These are phyloP conservation scores for Furculomyces boomerangus DNA, from an alignment of 371 early-diverging fungal species.

Conservation along the genomic window DNA sequence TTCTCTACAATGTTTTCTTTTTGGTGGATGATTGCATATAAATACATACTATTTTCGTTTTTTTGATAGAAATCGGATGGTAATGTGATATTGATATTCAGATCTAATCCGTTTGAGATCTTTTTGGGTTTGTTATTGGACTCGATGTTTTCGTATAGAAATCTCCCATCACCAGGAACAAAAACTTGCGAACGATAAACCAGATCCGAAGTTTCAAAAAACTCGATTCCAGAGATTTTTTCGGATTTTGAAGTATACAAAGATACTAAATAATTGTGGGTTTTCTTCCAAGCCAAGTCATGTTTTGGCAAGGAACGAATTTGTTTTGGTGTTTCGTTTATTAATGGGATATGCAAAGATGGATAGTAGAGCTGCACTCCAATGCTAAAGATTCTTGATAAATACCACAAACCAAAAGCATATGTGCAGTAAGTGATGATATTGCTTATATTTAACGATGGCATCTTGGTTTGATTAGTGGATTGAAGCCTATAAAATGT, in stretches of 20 bases:
- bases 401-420: constrained; percentile 11
- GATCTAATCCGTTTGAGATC: not conserved
- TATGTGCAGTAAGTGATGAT: too few relatives aligned
- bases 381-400: constrained; percentile 4
- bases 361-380: constrained; percentile 14
- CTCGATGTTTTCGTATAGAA: constrained; percentile 7
- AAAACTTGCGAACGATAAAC: constrained; percentile 8
- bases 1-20: not conserved
- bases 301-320: constrained; percentile 2
- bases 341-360: constrained; percentile 11
- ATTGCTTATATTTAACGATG: too few relatives aligned
- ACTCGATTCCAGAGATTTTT: constrained; percentile 2
- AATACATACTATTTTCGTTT: too few relatives aligned
- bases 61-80: not conserved
- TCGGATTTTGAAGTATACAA: constrained; percentile 13
- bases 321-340: constrained; percentile 4
- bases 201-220: constrained; percentile 8
- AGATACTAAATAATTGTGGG: constrained; percentile 14
- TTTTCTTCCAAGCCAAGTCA: constrained; percentile 16
- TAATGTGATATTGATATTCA: not conserved
- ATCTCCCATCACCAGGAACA: constrained; percentile 6
- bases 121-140: constrained; percentile 1
- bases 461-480: too few relatives aligned
- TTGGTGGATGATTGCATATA: too few relatives aligned
- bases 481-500: too few relatives aligned